Percentiles rank a stretch among this genome's conserved stretches.
These are phyloP conservation scores for Achaetomiella virescens DNA, from an alignment of 495 filamentous ascomycete species.

Conservation along the genomic window DNA sequence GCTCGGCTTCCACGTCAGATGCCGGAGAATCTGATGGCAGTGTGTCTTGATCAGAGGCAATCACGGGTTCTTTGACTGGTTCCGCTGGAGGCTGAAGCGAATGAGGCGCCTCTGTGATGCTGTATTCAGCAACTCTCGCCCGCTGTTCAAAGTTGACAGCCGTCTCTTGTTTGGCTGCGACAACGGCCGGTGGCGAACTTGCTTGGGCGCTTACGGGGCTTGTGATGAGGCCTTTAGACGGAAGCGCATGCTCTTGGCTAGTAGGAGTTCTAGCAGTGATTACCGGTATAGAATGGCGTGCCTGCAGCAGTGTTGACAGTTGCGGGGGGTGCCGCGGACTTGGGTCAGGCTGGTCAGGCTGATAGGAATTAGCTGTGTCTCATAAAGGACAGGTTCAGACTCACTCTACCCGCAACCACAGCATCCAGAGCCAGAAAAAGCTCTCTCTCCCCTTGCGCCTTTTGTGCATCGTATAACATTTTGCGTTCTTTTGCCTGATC, in stretches of 20 bases:
- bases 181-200: neutral
- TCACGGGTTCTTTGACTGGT: neutral
- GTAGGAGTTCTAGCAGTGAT: no score
- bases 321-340: no score
- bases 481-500: neutral
- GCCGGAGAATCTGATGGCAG: neutral
- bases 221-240: no score
- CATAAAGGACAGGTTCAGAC: neutral
- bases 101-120: neutral
- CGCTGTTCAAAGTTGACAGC: neutral
- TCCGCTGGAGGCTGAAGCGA: neutral
- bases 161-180: neutral
- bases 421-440: neutral
- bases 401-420: neutral
- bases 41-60: neutral
- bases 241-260: no score
- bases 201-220: no score
- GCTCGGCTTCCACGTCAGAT: neutral
- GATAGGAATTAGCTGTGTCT: no score
- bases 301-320: no score
- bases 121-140: no score
- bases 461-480: neutral
- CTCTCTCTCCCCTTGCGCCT: neutral
- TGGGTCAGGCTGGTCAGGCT: no score
- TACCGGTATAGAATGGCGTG: no score